Conservation (phyloP, 2,329 filamentous ascomycete species). For the Colletotrichum lindemuthianum region DNA sequence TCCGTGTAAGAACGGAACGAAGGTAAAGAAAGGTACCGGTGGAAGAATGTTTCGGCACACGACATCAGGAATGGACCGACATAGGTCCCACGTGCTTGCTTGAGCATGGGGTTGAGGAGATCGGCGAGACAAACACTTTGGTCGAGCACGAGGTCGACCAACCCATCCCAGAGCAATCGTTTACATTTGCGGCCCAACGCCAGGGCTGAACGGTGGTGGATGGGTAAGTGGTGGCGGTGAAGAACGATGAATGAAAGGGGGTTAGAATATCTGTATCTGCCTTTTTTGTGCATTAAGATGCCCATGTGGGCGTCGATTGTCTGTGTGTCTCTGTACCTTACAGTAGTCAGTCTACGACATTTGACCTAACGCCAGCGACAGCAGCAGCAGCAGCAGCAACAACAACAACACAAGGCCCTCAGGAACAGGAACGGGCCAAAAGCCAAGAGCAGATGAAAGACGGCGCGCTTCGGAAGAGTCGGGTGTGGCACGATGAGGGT, state of each 20-base stretch:
- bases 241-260: neutral
- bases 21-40: neutral
- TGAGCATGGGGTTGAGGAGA: neutral
- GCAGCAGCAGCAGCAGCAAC: neutral
- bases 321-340: constrained; percentile 1
- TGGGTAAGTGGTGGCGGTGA: constrained; percentile 21
- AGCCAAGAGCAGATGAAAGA: constrained; percentile 2
- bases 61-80: neutral
- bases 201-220: neutral
- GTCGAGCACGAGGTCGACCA: neutral
- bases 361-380: neutral
- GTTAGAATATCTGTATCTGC: too few relatives aligned
- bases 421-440: neutral
- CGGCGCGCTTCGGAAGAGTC: constrained; percentile 6
- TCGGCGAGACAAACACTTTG: constrained; percentile 6
- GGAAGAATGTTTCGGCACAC: neutral
- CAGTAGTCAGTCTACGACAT: neutral
- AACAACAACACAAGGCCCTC: neutral
- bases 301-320: too few relatives aligned
- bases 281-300: neutral
- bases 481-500: constrained; percentile 13
- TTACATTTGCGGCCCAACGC: constrained; percentile 9
- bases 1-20: too few relatives aligned
- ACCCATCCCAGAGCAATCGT: neutral
- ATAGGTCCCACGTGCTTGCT: constrained; percentile 20